Conservation (phyloP, 148 eudicot species). For the Cornus controversa region DNA sequence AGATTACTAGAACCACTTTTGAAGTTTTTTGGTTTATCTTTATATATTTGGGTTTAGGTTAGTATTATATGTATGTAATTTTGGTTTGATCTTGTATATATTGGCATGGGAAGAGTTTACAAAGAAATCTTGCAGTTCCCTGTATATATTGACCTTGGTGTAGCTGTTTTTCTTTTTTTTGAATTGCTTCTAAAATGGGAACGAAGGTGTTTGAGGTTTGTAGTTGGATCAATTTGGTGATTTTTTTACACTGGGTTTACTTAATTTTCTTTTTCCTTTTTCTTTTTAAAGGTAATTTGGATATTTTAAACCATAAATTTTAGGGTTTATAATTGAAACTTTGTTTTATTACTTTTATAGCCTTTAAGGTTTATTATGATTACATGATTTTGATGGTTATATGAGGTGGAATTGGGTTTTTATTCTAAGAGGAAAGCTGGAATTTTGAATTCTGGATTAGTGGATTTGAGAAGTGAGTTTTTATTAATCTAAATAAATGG, state of each 20-base stretch:
- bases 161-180: conserved; percentile 5
- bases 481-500: not conserved
- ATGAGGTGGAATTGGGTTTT: not conserved
- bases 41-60: no score
- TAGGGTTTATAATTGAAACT: conserved; percentile 9
- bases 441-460: not conserved
- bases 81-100: no score
- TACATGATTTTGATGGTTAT: conserved; percentile 3
- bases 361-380: conserved; percentile 2
- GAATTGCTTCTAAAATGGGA: not conserved
- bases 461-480: not conserved
- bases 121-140: no score
- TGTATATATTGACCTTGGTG: no score
- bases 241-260: conserved; percentile 11
- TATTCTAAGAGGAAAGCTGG: not conserved
- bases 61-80: no score
- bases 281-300: not conserved
- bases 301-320: not conserved
- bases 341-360: not conserved
- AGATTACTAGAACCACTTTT: no score
- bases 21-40: no score
- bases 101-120: no score
- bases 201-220: conserved; percentile 5
- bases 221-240: conserved; percentile 10
- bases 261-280: conserved; percentile 1